Percentiles rank a stretch among this genome's conserved stretches.
phyloP scores from a whole-genome alignment of 164 flowering plant genomes.

The Vitis labrusca region DNA sequence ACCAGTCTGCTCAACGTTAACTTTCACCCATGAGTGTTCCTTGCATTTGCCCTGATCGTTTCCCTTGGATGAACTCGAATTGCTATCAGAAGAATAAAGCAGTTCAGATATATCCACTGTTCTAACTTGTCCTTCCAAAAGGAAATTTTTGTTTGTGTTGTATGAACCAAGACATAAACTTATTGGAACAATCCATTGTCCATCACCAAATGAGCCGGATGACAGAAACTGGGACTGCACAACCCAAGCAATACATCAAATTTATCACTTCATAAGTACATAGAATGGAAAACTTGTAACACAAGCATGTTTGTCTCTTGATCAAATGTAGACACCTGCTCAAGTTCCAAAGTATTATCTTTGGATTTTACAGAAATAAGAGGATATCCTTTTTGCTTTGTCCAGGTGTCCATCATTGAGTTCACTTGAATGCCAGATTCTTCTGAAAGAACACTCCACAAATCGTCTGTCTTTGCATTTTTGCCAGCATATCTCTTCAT shows the following conservation, averaged over 20 bases:
- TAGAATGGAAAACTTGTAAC: too few species aligned
- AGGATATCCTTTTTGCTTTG: constrained; percentile 42
- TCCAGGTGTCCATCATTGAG: constrained; percentile 38
- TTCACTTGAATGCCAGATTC: constrained; percentile 30
- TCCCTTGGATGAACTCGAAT: neutral
- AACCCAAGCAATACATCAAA: constrained; percentile 1
- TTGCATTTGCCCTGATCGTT: constrained; percentile 3
- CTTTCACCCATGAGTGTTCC: constrained; percentile 26
- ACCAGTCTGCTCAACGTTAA: constrained; percentile 33
- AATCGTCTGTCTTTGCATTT: constrained; percentile 38
- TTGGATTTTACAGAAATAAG: constrained; percentile 22
- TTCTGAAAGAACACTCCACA: constrained; percentile 34
- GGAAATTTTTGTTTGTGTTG: constrained; percentile 17
- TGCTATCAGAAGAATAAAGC: constrained; percentile 6
- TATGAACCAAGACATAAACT: constrained; percentile 25
- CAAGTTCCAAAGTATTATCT: constrained; percentile 27
- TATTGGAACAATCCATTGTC: constrained; percentile 34
- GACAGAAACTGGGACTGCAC: constrained; percentile 31
- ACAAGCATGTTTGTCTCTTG: neutral
- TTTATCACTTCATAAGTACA: neutral
- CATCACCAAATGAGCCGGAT: constrained; percentile 23
- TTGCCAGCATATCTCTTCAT: constrained; percentile 31
- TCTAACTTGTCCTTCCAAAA: constrained; percentile 18
- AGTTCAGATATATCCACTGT: constrained; percentile 23
- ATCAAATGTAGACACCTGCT: constrained; percentile 26